These are phyloP conservation scores for Paraconiothyrium sp. DNA, from an alignment of 2,329 filamentous ascomycete species.

Conservation along the genomic window DNA sequence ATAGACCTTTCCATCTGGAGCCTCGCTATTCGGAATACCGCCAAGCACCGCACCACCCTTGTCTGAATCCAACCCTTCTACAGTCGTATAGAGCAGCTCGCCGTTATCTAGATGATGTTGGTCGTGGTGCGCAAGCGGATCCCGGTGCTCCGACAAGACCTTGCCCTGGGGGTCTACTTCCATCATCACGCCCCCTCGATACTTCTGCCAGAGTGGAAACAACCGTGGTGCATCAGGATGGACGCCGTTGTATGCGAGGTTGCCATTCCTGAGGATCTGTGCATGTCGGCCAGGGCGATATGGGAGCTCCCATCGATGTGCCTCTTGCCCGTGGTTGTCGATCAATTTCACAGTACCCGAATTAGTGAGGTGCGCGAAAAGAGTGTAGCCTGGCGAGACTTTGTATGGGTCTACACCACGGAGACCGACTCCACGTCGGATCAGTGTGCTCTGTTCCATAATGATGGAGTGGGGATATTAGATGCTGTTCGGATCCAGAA, in stretches of 20 bases:
- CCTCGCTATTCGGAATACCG: conserved; percentile 54
- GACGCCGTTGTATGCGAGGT: conserved; percentile 56
- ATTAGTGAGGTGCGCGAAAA: conserved; percentile 55
- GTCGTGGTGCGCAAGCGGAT: conserved; percentile 58
- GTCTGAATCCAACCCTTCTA: conserved; percentile 51
- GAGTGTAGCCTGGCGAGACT: conserved; percentile 54
- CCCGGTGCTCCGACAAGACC: conserved; percentile 52
- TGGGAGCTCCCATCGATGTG: conserved; percentile 56
- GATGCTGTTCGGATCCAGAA: background rate
- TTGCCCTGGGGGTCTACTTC: conserved; percentile 52
- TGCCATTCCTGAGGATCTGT: conserved; percentile 56
- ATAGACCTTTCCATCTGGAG: conserved; percentile 49
- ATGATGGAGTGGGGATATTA: background rate
- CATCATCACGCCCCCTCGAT: conserved; percentile 58
- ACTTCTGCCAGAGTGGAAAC: conserved; percentile 59
- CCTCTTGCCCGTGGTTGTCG: conserved; percentile 53
- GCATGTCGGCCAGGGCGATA: conserved; percentile 55
- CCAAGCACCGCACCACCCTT: conserved; percentile 52
- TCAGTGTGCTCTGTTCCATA: conserved; percentile 58
- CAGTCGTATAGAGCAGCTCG: conserved; percentile 54
- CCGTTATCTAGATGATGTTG: conserved; percentile 58
- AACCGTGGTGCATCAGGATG: conserved; percentile 51
- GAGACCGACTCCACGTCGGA: conserved; percentile 54
- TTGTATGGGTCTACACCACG: conserved; percentile 50
- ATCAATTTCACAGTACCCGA: conserved; percentile 52